These are phyloP conservation scores for Umbilicaria muhlenbergii DNA, from an alignment of 495 filamentous ascomycete genomes.

Conservation along the genomic window DNA sequence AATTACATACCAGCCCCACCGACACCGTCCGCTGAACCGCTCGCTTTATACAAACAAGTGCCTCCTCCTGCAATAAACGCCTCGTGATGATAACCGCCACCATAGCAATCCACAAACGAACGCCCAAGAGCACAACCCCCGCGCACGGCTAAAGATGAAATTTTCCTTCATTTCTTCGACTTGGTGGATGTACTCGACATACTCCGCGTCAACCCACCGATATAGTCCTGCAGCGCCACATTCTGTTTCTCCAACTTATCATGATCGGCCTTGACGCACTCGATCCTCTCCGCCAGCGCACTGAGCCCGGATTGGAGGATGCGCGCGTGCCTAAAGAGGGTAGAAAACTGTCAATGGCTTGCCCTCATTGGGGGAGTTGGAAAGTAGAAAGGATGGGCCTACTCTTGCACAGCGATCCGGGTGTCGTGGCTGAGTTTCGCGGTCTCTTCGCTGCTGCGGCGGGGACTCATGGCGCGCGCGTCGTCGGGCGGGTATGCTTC, in stretches of 20 bases:
- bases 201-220: slow-evolving; percentile 35
- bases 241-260: slow-evolving; percentile 91
- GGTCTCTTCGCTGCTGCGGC: slow-evolving; percentile 76
- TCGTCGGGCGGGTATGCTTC: slow-evolving; percentile 68
- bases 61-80: no score
- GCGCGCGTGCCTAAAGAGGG: slow-evolving; percentile 81
- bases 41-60: no score
- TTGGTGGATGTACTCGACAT: slow-evolving; percentile 19
- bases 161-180: no score
- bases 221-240: slow-evolving; percentile 82
- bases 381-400: slow-evolving; percentile 5
- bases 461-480: slow-evolving; percentile 86
- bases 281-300: slow-evolving; percentile 79
- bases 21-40: no score
- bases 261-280: slow-evolving; percentile 84
- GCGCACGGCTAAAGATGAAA: no score
- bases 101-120: no score
- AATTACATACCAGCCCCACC: no score
- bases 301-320: slow-evolving; percentile 74
- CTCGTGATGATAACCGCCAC: no score
- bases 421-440: slow-evolving; percentile 74
- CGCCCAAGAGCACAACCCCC: no score
- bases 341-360: no score
- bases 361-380: not conserved
- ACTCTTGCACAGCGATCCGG: slow-evolving; percentile 48